phyloP scores from a whole-genome alignment of 352 stramenopile genomes.

The Globisporangium mamillatum region DNA sequence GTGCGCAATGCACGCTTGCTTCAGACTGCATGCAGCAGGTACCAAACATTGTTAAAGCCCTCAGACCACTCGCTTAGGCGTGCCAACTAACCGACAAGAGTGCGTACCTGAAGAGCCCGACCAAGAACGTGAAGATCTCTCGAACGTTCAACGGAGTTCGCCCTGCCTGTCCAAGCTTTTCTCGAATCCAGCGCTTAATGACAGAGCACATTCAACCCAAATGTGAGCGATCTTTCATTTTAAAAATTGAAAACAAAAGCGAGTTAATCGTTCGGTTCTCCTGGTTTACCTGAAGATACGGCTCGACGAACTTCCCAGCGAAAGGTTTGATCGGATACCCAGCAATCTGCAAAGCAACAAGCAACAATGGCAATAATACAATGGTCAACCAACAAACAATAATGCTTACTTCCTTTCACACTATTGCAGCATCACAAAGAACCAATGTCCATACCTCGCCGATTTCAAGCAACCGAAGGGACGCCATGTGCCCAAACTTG shows the following conservation, averaged over 20 bases:
- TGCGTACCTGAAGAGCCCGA: slow-evolving; percentile 70
- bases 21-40: slow-evolving; percentile 32
- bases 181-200: slow-evolving; percentile 67
- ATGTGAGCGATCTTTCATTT: not conserved
- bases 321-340: slow-evolving; percentile 82
- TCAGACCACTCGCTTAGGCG: not conserved
- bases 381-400: not conserved
- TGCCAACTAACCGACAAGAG: not conserved
- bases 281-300: slow-evolving; percentile 50
- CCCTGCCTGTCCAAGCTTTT: slow-evolving; percentile 49
- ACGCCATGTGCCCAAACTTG: slow-evolving; percentile 76
- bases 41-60: not conserved
- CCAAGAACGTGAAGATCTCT: slow-evolving; percentile 76
- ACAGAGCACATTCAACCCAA: not conserved
- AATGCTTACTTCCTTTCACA: not conserved
- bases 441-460: slow-evolving; percentile 30
- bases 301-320: slow-evolving; percentile 71
- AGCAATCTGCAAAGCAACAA: slow-evolving; percentile 37
- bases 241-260: not conserved
- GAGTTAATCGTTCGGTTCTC: not conserved
- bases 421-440: not conserved
- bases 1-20: slow-evolving; percentile 62
- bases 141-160: slow-evolving; percentile 60
- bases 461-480: slow-evolving; percentile 67
- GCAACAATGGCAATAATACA: not conserved